phyloP scores from a whole-genome alignment of 2,329 filamentous ascomycete species.

The Cercospora beticola region DNA sequence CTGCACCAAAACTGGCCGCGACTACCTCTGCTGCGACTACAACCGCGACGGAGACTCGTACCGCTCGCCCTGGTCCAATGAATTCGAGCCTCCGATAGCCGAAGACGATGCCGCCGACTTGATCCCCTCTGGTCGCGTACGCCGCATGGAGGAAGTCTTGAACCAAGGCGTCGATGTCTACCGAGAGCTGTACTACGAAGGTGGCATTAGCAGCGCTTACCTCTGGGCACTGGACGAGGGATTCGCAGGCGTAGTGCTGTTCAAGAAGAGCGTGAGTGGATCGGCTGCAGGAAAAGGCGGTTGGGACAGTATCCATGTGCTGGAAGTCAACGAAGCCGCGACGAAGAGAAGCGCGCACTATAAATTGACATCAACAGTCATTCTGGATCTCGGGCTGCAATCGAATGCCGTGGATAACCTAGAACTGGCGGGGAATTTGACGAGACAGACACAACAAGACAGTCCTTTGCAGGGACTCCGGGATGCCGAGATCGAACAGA shows the following conservation, averaged over 20 bases:
- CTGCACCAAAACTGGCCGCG: conserved; percentile 84
- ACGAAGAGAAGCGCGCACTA: conserved; percentile 90
- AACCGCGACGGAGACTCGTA: conserved; percentile 98
- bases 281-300: conserved; percentile 45
- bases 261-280: conserved; percentile 77
- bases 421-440: conserved; percentile 97
- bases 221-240: conserved; percentile 98
- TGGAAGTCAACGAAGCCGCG: conserved; percentile 78
- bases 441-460: conserved; percentile 90
- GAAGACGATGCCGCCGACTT: conserved; percentile 73
- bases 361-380: conserved; percentile 96
- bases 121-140: conserved; percentile 82
- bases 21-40: conserved; percentile 99
- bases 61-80: conserved; percentile 97
- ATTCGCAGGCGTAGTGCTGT: conserved; percentile 89
- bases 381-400: conserved; percentile 76
- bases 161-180: conserved; percentile 98
- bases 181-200: conserved; percentile 94
- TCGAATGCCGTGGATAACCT: conserved; percentile 72
- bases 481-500: conserved; percentile 71
- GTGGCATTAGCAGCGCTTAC: conserved; percentile 92
- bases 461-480: conserved; percentile 61
- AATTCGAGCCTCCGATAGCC: conserved; percentile 89
- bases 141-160: conserved; percentile 89
- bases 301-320: conserved; percentile 99